Percentiles rank a stretch among this genome's conserved stretches.
phyloP scores from a whole-genome alignment of 768 basidiomycete genomes.

The Filobasidium wieringae region DNA sequence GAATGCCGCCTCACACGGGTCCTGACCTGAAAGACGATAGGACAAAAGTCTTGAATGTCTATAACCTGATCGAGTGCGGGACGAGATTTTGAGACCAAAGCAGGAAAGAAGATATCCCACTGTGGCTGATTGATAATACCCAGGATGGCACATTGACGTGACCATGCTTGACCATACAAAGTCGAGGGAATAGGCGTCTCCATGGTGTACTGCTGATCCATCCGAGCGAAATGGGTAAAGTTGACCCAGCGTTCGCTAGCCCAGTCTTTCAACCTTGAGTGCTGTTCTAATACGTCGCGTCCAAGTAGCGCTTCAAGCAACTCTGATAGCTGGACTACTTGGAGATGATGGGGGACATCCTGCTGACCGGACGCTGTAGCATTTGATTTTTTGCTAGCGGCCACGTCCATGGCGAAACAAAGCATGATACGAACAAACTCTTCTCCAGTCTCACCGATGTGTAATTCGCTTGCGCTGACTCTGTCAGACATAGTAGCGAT shows the following conservation, averaged over 20 bases:
- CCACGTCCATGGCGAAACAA: not conserved
- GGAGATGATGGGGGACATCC: not conserved
- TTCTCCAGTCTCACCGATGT: not conserved
- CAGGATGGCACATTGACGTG: not conserved
- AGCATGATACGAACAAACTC: not conserved
- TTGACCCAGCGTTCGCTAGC: not conserved
- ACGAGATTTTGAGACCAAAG: not conserved
- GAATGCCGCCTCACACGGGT: no score
- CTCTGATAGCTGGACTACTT: not conserved
- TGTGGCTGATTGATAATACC: not conserved
- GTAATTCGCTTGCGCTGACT: not conserved
- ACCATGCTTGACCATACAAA: not conserved
- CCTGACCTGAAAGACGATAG: not conserved
- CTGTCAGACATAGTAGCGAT: not conserved
- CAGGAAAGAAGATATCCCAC: not conserved
- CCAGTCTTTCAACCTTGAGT: not conserved
- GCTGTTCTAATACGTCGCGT: not conserved
- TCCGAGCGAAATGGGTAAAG: not conserved
- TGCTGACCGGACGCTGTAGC: not conserved
- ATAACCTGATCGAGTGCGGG: not conserved
- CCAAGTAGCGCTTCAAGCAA: not conserved
- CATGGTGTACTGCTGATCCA: not conserved
- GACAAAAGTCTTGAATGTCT: not conserved
- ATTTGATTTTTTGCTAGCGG: no score
- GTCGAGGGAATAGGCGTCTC: not conserved